phyloP scores from a whole-genome alignment of 2,329 filamentous ascomycete genomes.

The Aspergillus neoniger region DNA sequence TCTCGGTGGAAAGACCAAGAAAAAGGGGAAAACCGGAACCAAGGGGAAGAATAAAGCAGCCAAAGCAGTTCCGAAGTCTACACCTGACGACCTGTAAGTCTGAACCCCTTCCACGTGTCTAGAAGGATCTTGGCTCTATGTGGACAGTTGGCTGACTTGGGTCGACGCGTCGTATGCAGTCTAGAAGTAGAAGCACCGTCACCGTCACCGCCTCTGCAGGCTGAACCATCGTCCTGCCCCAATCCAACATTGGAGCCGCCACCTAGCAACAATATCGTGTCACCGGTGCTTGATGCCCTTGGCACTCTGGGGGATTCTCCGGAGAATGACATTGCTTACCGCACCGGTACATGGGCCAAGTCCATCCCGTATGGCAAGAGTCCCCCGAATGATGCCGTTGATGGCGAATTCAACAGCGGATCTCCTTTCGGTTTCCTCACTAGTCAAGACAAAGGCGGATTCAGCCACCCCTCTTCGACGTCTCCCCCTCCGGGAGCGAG shows the following conservation, averaged over 20 bases:
- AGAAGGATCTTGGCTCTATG: background rate
- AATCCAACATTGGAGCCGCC: constrained; percentile 28
- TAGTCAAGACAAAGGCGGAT: constrained; percentile 41
- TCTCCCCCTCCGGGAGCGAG: constrained; percentile 46
- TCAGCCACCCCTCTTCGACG: constrained; percentile 46
- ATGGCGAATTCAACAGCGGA: constrained; percentile 37
- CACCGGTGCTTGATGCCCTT: constrained; percentile 43
- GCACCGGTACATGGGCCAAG: constrained; percentile 48
- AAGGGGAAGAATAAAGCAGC: constrained; percentile 39
- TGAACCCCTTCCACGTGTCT: constrained; percentile 7
- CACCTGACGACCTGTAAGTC: constrained; percentile 41
- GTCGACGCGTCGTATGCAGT: constrained; percentile 22
- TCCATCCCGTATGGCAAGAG: constrained; percentile 49
- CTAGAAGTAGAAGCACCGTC: constrained; percentile 17
- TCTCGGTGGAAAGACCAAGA: constrained; percentile 39
- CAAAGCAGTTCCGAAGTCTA: constrained; percentile 34
- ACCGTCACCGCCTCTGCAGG: constrained; percentile 26
- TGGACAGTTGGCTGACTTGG: background rate
- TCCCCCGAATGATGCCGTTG: constrained; percentile 43
- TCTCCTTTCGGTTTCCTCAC: constrained; percentile 45
- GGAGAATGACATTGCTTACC: constrained; percentile 37
- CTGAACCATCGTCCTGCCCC: constrained; percentile 36
- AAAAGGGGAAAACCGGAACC: constrained; percentile 42
- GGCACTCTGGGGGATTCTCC: constrained; percentile 34
- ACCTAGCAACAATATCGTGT: constrained; percentile 30